Conservation (phyloP, 805 yeast genomes). For the Metschnikowia lachancei region DNA sequence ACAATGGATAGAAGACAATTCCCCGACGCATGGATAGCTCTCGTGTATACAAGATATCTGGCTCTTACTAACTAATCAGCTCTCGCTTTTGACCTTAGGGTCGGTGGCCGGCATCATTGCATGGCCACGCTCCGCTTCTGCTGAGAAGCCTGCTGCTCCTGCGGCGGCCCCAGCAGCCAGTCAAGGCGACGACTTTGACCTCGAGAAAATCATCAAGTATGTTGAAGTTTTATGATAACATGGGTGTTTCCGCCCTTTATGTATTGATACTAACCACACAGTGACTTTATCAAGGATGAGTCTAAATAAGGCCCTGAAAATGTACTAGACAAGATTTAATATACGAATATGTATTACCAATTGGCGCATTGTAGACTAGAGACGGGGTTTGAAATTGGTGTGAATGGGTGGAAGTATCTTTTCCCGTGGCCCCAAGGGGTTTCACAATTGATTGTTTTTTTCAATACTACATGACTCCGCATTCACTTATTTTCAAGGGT, state of each 20-base stretch:
- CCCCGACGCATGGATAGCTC: no score
- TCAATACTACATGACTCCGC: no score
- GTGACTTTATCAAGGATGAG: conserved; percentile 44
- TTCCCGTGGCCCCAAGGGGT: no score
- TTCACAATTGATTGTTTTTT: no score
- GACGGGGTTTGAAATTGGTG: no score
- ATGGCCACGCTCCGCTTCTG: conserved; percentile 33
- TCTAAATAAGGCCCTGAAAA: conserved; percentile 23
- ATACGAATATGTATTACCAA: background rate
- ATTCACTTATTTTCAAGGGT: no score
- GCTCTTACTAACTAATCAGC: conserved; percentile 27
- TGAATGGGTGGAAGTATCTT: no score
- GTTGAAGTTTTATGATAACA: conserved; percentile 19
- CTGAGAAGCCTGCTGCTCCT: conserved; percentile 24
- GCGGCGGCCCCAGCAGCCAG: conserved; percentile 21
- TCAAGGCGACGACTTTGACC: conserved; percentile 43
- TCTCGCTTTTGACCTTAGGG: conserved; percentile 41
- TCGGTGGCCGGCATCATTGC: conserved; percentile 38
- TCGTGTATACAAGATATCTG: no score
- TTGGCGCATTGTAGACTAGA: no score
- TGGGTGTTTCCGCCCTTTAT: background rate
- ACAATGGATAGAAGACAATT: no score
- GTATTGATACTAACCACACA: conserved; percentile 14
- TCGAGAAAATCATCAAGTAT: conserved; percentile 43
- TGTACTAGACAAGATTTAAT: background rate